Conservation (phyloP, 2,329 filamentous ascomycete genomes). For the Colletotrichum sp. region DNA sequence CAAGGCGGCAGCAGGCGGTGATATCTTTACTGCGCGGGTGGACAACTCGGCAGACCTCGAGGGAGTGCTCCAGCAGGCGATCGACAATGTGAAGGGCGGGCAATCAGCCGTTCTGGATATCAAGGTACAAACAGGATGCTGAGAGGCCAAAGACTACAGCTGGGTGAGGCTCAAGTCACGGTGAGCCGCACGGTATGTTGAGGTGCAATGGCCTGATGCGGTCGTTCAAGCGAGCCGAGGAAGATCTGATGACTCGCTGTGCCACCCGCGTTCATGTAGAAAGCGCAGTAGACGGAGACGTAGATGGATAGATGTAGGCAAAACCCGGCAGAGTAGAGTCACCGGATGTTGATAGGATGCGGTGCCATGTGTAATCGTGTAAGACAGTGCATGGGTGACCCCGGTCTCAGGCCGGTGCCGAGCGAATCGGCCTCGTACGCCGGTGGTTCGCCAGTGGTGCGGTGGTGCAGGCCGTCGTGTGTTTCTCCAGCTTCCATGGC, state of each 20-base stretch:
- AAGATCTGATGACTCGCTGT: background rate
- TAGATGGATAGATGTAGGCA: background rate
- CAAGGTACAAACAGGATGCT: conserved; percentile 53
- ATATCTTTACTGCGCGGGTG: conserved; percentile 53
- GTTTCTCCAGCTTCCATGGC: background rate
- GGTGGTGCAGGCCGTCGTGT: background rate
- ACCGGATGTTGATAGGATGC: background rate
- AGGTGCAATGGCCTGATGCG: background rate
- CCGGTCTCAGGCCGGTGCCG: background rate
- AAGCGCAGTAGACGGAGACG: background rate
- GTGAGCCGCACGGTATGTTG: background rate
- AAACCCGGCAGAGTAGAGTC: background rate
- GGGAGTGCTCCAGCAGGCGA: conserved; percentile 50
- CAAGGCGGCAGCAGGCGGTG: conserved; percentile 41
- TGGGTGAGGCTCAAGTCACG: background rate
- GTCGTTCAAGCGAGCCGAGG: background rate
- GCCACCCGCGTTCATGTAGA: background rate
- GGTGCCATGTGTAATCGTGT: background rate
- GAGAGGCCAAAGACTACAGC: background rate
- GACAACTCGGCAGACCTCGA: conserved; percentile 51
- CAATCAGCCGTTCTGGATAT: conserved; percentile 58
- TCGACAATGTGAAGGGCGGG: conserved; percentile 54
- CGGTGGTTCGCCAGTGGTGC: background rate
- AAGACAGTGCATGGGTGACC: background rate
- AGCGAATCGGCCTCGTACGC: background rate